Evolutionary conservation across 2,329 filamentous ascomycete genomes (phyloP).

Genomic region (Ophiocordyceps sinensis): DNA sequence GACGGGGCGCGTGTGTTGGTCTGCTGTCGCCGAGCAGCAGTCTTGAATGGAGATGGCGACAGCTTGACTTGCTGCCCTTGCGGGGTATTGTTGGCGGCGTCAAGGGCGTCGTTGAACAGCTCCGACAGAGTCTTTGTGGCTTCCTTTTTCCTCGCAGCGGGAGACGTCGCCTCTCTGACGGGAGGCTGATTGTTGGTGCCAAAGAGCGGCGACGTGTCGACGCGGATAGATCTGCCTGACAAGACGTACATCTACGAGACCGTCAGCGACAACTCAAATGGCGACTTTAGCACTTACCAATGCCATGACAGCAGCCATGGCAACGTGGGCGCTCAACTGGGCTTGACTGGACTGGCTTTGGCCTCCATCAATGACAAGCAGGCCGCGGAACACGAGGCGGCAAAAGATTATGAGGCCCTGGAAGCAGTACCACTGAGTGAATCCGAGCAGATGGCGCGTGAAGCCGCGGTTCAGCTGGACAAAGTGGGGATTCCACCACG

Average conservation of each 20-base stretch:
- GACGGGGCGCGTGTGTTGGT: constrained; percentile 2
- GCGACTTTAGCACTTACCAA: constrained; percentile 29
- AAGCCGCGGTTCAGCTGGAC: constrained; percentile 45
- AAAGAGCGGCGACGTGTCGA: constrained; percentile 45
- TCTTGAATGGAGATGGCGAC: constrained; percentile 4
- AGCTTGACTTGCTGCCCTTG: constrained; percentile 5
- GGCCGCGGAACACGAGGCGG: constrained; percentile 33
- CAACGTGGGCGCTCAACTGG: constrained; percentile 36
- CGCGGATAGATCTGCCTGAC: constrained; percentile 30
- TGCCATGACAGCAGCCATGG: constrained; percentile 36
- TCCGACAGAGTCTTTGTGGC: constrained; percentile 30
- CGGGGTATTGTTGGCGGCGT: constrained; percentile 6
- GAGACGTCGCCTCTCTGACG: constrained; percentile 10
- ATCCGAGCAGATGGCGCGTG: constrained; percentile 42
- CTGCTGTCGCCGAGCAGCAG: neutral
- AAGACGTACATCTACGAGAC: constrained; percentile 26
- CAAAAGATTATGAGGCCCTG: constrained; percentile 45
- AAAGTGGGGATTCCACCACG: constrained; percentile 58
- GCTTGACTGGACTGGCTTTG: constrained; percentile 22
- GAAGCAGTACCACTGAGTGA: constrained; percentile 51
- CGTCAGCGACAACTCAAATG: constrained; percentile 7
- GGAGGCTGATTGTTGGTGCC: constrained; percentile 9
- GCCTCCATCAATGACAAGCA: constrained; percentile 24
- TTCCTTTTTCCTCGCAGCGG: constrained; percentile 12
- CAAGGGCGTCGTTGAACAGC: constrained; percentile 17